phyloP scores from a whole-genome alignment of 805 yeast genomes.

The Kregervanrija delftensis region DNA sequence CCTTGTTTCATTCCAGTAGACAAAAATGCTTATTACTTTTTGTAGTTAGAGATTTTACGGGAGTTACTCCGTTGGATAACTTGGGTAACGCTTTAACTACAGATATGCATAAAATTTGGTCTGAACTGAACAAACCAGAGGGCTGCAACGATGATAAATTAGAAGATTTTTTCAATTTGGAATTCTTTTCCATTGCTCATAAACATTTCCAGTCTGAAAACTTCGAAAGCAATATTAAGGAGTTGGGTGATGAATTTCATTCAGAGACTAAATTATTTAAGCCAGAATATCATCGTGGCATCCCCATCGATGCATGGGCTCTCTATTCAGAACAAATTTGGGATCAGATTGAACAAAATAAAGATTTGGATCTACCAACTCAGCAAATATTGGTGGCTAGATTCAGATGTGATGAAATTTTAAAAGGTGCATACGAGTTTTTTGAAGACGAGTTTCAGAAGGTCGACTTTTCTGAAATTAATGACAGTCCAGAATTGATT shows the following conservation, averaged over 20 bases:
- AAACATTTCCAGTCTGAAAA: conserved; percentile 73
- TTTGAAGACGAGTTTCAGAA: conserved; percentile 32
- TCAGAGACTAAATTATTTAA: conserved; percentile 43
- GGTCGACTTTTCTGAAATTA: conserved; percentile 18
- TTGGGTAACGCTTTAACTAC: conserved; percentile 59
- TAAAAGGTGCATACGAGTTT: conserved; percentile 41
- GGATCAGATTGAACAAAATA: conserved; percentile 89
- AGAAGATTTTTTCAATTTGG: conserved; percentile 76
- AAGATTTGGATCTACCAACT: conserved; percentile 92
- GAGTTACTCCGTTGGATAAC: conserved; percentile 73
- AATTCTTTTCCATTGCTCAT: conserved; percentile 78
- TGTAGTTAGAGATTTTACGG: conserved; percentile 89
- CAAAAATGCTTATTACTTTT: conserved; percentile 62
- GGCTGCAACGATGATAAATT: conserved; percentile 49
- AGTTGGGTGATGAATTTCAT: conserved; percentile 58
- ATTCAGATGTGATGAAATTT: conserved; percentile 89
- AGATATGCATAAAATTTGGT: conserved; percentile 79
- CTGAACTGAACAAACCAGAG: conserved; percentile 63
- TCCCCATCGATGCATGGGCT: conserved; percentile 96
- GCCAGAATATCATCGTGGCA: conserved; percentile 67
- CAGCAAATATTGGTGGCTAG: conserved; percentile 93
- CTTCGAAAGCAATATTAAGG: conserved; percentile 53
- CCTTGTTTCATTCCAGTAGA: conserved; percentile 65
- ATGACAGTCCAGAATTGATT: conserved; percentile 26
- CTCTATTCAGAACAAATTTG: conserved; percentile 85